Evolutionary conservation across 805 yeast species (phyloP).

Genomic region (Suhomyces sp.): DNA sequence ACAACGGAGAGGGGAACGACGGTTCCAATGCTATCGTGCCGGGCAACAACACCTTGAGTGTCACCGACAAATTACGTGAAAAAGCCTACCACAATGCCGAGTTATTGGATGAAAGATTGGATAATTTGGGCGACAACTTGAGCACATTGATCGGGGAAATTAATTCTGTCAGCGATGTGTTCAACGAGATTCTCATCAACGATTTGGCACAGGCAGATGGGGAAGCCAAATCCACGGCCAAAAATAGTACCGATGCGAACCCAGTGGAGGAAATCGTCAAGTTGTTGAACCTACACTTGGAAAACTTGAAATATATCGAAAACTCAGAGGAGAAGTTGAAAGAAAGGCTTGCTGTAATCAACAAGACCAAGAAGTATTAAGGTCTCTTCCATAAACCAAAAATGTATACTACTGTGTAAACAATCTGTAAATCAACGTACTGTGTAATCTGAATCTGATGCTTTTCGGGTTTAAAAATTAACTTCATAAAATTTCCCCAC

Average conservation of each 20-base stretch:
- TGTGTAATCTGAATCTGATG: background rate
- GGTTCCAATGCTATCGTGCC: constrained; percentile 18
- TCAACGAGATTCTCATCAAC: constrained; percentile 57
- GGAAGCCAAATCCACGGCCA: constrained; percentile 15
- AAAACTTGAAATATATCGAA: constrained; percentile 86
- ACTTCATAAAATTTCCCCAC: background rate
- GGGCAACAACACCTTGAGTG: constrained; percentile 34
- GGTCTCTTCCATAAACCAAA: background rate
- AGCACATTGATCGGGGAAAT: constrained; percentile 75
- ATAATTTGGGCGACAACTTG: constrained; percentile 71
- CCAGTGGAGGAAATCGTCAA: constrained; percentile 70
- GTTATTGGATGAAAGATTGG: constrained; percentile 75
- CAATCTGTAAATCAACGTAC: background rate
- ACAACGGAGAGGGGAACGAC: constrained; percentile 23
- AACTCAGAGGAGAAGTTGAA: constrained; percentile 65
- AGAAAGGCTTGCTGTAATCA: constrained; percentile 51
- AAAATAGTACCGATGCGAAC: constrained; percentile 27
- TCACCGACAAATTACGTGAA: constrained; percentile 83
- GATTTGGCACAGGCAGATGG: constrained; percentile 18
- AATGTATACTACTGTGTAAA: background rate
- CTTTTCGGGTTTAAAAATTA: background rate
- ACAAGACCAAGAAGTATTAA: background rate
- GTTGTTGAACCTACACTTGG: constrained; percentile 82
- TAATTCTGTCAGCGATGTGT: constrained; percentile 76
- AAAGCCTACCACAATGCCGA: constrained; percentile 88